Evolutionary conservation across 805 yeast genomes (phyloP).

Genomic region (Sporopachydermia lactativora): DNA sequence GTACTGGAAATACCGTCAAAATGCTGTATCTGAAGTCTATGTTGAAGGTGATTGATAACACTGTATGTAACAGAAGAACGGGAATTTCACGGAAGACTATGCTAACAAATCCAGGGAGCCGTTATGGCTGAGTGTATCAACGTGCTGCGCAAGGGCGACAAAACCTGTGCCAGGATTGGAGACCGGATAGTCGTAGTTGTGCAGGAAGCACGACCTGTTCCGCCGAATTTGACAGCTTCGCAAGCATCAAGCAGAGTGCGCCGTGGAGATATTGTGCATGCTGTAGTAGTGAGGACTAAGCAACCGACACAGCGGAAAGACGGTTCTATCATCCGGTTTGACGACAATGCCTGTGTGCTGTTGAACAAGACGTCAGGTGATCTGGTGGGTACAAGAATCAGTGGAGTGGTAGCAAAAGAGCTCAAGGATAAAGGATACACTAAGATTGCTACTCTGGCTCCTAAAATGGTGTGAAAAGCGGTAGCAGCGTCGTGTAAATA

Average conservation of each 20-base stretch:
- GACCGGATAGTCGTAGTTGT: slow-evolving; percentile 92
- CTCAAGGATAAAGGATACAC: slow-evolving; percentile 68
- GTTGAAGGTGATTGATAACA: slow-evolving; percentile 84
- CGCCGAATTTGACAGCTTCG: slow-evolving; percentile 59
- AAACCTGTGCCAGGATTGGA: slow-evolving; percentile 71
- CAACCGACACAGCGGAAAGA: slow-evolving; percentile 68
- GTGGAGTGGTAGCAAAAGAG: slow-evolving; percentile 84
- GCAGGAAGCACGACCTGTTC: slow-evolving; percentile 73
- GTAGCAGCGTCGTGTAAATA: no score
- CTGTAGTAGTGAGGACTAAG: slow-evolving; percentile 87
- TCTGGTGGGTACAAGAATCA: slow-evolving; percentile 88
- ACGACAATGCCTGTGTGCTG: slow-evolving; percentile 94
- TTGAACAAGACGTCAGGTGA: slow-evolving; percentile 80
- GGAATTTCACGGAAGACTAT: background rate
- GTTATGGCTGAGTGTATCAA: slow-evolving; percentile 91
- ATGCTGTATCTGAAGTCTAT: slow-evolving; percentile 87
- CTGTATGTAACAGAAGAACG: slow-evolving; percentile 23
- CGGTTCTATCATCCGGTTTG: slow-evolving; percentile 77
- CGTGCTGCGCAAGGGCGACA: slow-evolving; percentile 80
- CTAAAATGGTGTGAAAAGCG: slow-evolving; percentile 46
- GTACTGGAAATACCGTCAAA: no score
- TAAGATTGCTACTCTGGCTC: slow-evolving; percentile 84
- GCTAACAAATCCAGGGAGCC: slow-evolving; percentile 40
- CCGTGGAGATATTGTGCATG: slow-evolving; percentile 92
- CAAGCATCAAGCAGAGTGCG: slow-evolving; percentile 69